These are phyloP conservation scores for Aspergillus carlsbadensis DNA, from an alignment of 495 filamentous ascomycete species.

Conservation along the genomic window DNA sequence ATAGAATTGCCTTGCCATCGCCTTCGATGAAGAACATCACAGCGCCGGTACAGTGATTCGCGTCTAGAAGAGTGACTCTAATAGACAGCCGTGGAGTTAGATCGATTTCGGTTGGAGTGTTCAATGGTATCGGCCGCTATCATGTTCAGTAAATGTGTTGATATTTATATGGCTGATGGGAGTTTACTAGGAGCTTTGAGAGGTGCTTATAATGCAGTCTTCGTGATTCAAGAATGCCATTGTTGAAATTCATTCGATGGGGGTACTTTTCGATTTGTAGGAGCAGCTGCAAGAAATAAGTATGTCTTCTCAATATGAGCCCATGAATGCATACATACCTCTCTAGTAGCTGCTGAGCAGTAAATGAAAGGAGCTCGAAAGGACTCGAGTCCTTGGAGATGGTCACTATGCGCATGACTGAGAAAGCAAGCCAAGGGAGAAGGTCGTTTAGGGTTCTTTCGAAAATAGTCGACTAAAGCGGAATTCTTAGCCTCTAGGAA, in stretches of 20 bases:
- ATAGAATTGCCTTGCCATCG: constrained; percentile 72
- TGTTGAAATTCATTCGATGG: constrained; percentile 74
- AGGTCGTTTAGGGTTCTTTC: constrained; percentile 49
- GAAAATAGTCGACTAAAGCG: constrained; percentile 79
- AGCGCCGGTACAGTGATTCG: constrained; percentile 88
- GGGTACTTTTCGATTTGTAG: constrained; percentile 73
- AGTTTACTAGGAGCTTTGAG: constrained; percentile 57
- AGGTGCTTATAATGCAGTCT: constrained; percentile 73
- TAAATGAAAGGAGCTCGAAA: constrained; percentile 79
- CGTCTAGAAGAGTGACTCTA: constrained; percentile 82
- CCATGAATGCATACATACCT: constrained; percentile 43
- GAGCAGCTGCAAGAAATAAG: constrained; percentile 45
- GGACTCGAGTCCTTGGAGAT: constrained; percentile 79
- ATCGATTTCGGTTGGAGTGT: constrained; percentile 78
- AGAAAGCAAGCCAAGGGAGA: constrained; percentile 84
- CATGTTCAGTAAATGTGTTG: neutral
- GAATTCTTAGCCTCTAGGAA: constrained; percentile 4
- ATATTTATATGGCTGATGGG: neutral
- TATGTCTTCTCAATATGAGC: neutral
- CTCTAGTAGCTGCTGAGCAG: constrained; percentile 80
- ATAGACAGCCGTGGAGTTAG: constrained; percentile 64
- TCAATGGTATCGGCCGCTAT: constrained; percentile 77
- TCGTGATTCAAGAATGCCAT: constrained; percentile 72
- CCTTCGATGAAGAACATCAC: constrained; percentile 95
- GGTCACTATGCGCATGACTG: constrained; percentile 91